Percentiles rank a stretch among this genome's conserved stretches.
Conservation (phyloP, 164 flowering plant genomes). For the Echeveria elegans region DNA sequence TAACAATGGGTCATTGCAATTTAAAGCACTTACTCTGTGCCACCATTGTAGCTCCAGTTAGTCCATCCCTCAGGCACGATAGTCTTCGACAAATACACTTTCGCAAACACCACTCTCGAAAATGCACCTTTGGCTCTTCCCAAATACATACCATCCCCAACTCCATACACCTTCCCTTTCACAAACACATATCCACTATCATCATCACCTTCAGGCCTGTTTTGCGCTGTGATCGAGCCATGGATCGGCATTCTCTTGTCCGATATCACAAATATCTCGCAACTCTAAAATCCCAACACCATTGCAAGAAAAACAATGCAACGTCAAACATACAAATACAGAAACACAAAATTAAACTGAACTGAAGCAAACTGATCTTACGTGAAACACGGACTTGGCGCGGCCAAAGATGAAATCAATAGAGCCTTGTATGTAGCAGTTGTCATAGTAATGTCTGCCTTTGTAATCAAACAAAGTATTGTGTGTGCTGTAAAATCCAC, state of each 20-base stretch:
- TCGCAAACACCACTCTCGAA: conserved; percentile 64
- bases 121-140: conserved; percentile 71
- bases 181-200: conserved; percentile 64
- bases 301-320: not conserved
- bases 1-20: not conserved
- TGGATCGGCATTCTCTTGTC: conserved; percentile 41
- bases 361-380: conserved; percentile 17
- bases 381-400: conserved; percentile 21
- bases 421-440: not conserved
- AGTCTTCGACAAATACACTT: conserved; percentile 64
- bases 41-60: conserved; percentile 63
- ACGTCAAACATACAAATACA: not conserved
- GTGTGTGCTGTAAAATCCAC: conserved; percentile 7
- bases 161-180: conserved; percentile 66
- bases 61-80: conserved; percentile 77
- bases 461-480: not conserved
- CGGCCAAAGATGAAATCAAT: conserved; percentile 8
- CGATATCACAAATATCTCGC: conserved; percentile 69
- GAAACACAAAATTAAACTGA: not conserved
- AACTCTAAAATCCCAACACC: conserved; percentile 35
- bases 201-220: conserved; percentile 34
- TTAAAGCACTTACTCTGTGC: conserved; percentile 36
- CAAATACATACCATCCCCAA: conserved; percentile 40
- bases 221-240: conserved; percentile 83
- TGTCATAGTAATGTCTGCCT: conserved; percentile 4